Evolutionary conservation across 1,284 basidiomycete genomes (phyloP), one percentile per base, ranked within the genome.

Genomic region (Cutaneotrichosporon sp.): DNA sequence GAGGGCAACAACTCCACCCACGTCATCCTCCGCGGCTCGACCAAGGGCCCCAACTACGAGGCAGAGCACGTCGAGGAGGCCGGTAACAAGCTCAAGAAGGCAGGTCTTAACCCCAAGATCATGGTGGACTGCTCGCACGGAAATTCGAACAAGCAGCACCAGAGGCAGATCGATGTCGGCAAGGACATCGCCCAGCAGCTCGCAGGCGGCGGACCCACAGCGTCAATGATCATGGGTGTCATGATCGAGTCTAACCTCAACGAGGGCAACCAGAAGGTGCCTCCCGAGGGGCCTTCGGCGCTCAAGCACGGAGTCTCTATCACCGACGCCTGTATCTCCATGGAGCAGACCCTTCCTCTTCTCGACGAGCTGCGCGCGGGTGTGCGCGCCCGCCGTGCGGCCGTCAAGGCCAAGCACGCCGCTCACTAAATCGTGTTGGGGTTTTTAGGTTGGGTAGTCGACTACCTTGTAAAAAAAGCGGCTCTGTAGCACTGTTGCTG

Each of bases 231-330:
- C 62, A 87, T 96, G 81, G 94, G 94, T 54, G 91, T 96, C 56
- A 98, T 98, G 96, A 81, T 97, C 58, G 96, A 98, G 75, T 90
- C 87, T 44, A 94, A 98, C 74, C 80, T 97, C 53, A 82, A 88
- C 43, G 93, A 91, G 63, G 79, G 79, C 58, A 70, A 69, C 61
- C 92, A 97, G 74, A 84, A 89, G 63, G 87, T 96, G 54, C 86
- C 90, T 7, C 67, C 82, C 2, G 81, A 82, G 34, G 91, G 91
- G 2, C 85, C 86, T 2, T 76, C 80, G 5, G 87, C 82, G 4
- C 77, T 96, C 55, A 86, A 83, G 67, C 93, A 93, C 72, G 92
- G 93, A 42, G 86, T 90, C 4, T 63, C 64, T 16, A 63, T 71
- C 49, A 71, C 67, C 29, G 71, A 73, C 70, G 90, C 90, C 2